Evolutionary conservation across 1,284 basidiomycete genomes (phyloP).

Genomic region (Ganoderma multipileum): DNA sequence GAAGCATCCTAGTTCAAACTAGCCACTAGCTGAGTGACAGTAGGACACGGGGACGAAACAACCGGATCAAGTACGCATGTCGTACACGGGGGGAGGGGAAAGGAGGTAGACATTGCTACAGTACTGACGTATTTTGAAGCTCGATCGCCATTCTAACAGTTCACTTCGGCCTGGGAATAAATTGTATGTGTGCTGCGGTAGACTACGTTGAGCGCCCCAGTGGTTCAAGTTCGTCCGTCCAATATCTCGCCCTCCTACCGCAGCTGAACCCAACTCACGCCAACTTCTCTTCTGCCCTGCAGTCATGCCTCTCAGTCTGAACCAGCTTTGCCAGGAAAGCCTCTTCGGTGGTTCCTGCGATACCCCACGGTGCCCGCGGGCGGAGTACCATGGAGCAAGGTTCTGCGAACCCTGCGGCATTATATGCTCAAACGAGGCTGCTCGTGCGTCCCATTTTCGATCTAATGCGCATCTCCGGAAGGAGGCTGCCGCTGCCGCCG

Average conservation of each 20-base stretch:
- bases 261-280: background rate
- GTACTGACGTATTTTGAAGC: background rate
- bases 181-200: background rate
- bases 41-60: too few relatives aligned
- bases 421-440: slow-evolving; percentile 12
- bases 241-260: background rate
- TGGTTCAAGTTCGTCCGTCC: background rate
- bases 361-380: background rate
- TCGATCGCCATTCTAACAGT: background rate
- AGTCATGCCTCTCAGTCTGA: background rate
- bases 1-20: too few relatives aligned
- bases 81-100: background rate
- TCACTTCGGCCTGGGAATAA: background rate
- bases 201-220: background rate
- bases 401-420: slow-evolving; percentile 24
- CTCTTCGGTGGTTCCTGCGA: background rate
- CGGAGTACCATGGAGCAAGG: slow-evolving; percentile 12
- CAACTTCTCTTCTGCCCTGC: background rate
- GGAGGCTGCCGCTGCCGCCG: background rate
- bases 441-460: slow-evolving; percentile 13
- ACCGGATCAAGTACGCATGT: too few relatives aligned
- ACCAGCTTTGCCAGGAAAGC: background rate
- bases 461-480: slow-evolving; percentile 14
- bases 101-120: background rate
- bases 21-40: too few relatives aligned